Conservation (phyloP, 2,329 filamentous ascomycete species). For the Sclerotinia glacialis region DNA sequence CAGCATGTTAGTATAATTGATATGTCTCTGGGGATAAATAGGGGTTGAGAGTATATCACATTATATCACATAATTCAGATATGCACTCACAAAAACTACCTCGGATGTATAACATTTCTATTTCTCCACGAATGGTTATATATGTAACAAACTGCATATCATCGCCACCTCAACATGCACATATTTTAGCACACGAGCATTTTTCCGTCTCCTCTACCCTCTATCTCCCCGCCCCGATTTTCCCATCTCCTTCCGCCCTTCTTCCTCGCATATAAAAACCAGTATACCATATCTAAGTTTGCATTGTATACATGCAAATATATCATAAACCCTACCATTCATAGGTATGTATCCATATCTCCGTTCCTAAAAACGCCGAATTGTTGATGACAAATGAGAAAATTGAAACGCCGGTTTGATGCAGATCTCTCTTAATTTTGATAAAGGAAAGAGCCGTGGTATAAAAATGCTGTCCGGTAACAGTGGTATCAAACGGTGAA, state of each 20-base stretch:
- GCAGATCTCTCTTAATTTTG: slow-evolving; percentile 3
- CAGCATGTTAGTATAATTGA: too few species aligned
- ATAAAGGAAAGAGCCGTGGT: slow-evolving; percentile 7
- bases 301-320: slow-evolving; percentile 6
- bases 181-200: neutral
- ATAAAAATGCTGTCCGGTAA: slow-evolving; percentile 7
- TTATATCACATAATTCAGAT: neutral
- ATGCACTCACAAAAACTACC: neutral
- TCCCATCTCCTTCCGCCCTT: neutral
- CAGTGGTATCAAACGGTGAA: neutral
- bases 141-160: neutral
- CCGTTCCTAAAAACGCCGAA: slow-evolving; percentile 5
- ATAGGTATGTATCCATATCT: slow-evolving; percentile 17
- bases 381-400: neutral
- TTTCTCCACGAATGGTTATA: neutral
- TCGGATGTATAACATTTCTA: neutral
- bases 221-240: neutral
- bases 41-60: neutral
- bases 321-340: slow-evolving; percentile 11
- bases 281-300: slow-evolving; percentile 12
- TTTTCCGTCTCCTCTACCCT: neutral
- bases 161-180: neutral
- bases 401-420: slow-evolving; percentile 13
- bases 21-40: too few species aligned
- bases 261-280: neutral